Conservation (phyloP, 2,329 filamentous ascomycete species). For the Neofusicoccum umdonicola region DNA sequence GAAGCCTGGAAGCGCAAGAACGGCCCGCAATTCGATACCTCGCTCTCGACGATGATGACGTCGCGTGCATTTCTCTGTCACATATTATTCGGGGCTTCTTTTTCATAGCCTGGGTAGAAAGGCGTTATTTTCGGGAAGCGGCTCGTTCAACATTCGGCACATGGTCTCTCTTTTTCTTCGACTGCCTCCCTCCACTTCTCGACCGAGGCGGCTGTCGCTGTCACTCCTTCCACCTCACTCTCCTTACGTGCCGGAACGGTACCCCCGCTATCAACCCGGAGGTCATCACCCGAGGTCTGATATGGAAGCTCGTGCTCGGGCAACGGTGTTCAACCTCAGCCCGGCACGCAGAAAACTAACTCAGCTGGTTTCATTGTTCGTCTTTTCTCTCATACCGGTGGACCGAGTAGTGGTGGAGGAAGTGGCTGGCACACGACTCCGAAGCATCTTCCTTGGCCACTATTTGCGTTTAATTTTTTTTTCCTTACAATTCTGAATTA, state of each 20-base stretch:
- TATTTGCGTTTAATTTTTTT: constrained; percentile 13
- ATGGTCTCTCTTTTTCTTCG: constrained; percentile 12
- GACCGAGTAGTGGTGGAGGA: constrained; percentile 17
- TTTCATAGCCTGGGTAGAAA: constrained; percentile 12
- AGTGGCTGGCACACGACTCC: constrained; percentile 14
- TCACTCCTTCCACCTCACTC: constrained; percentile 12
- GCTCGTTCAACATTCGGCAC: constrained; percentile 13
- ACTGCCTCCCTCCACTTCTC: constrained; percentile 4
- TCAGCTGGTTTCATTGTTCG: constrained; percentile 2
- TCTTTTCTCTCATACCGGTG: constrained; percentile 8
- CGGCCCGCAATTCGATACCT: constrained; percentile 11
- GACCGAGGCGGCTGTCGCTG: neutral
- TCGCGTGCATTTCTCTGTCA: constrained; percentile 18
- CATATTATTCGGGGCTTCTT: constrained; percentile 15
- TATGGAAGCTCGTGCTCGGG: constrained; percentile 14
- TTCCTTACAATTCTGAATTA: constrained; percentile 10
- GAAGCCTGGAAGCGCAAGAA: neutral
- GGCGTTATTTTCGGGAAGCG: constrained; percentile 16
- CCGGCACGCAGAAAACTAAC: constrained; percentile 13
- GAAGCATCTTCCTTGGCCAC: constrained; percentile 12
- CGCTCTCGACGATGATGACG: constrained; percentile 16
- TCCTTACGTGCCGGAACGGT: neutral
- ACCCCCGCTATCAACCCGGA: constrained; percentile 16
- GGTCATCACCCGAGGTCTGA: constrained; percentile 3
- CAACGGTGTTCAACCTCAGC: constrained; percentile 6